Evolutionary conservation across 1,284 basidiomycete genomes (phyloP), one percentile per base, ranked within the genome.

Genomic region (Tremellales sp.): DNA sequence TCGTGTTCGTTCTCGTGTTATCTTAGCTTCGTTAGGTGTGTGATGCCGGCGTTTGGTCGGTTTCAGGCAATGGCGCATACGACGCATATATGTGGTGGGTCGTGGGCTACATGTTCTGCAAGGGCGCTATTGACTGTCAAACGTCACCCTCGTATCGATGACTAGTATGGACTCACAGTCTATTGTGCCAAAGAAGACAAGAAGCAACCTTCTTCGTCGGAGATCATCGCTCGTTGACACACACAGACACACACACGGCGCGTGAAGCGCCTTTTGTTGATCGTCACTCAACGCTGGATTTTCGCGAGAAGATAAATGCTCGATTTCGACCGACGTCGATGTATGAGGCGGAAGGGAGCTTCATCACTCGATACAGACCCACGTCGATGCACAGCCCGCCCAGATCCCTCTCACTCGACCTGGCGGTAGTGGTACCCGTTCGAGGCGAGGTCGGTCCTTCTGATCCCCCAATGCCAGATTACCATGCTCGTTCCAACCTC

Each of bases 401-500:
- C 65, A 68, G 23, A 68, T 21, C 4, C 57, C 53, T n/a, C 19
- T 48, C 5, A 64, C 49, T 51, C 57, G n/a, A 22, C 48, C 55
- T 48, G 45, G 19, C 0, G 52, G 21, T 23, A 58, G 52, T 5
- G 50, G 46, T 6, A 64, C 51, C 21, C 36, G 36, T 0, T 86
- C 61, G 47, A 75, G 77, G 2, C 70, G 57, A 12, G 83, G 82
- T 19, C 72, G 36, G 33, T 74, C 64, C 10, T 79, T 70, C 3
- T 79, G 80, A 45, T 79, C 75, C 0, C 83, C 84, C 23, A 82
- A 63, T 0, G 86, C 89, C 13, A 94, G 77, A 70, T 93, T 96
- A 11, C 91, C 91, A 66, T 94, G 91, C 70, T 96, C 91, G 68
- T 94, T 96, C 91, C 91, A 94, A 0, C 91, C 91, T 85, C 90